These are phyloP conservation scores for Lentinus brumalis DNA, from an alignment of 768 basidiomycete species.

Conservation along the genomic window DNA sequence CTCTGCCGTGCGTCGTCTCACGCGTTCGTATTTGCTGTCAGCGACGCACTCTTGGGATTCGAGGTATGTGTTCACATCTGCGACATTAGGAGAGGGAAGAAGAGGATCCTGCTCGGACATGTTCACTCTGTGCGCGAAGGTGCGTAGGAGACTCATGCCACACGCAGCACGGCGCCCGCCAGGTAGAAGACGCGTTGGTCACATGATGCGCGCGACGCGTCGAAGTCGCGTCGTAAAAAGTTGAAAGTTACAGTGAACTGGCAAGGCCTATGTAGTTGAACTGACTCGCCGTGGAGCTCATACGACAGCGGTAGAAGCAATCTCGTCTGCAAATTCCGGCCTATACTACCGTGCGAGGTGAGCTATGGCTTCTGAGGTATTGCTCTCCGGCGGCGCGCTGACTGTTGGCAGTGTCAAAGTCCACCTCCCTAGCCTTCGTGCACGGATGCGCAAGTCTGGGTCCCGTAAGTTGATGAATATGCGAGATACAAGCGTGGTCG, in stretches of 20 bases:
- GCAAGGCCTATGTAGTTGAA: no score
- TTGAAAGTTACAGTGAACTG: neutral
- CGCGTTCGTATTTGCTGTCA: conserved; percentile 16
- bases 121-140: neutral
- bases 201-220: no score
- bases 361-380: neutral
- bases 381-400: neutral
- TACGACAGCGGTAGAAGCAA: no score
- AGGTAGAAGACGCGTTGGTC: no score
- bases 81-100: conserved; percentile 15
- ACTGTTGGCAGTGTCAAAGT: neutral
- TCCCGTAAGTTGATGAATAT: conserved; percentile 13
- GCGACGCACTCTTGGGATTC: conserved; percentile 9
- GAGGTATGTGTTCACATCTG: neutral
- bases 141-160: neutral
- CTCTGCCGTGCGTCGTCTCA: conserved; percentile 37
- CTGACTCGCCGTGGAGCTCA: no score
- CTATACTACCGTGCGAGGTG: no score
- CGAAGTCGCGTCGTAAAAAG: no score
- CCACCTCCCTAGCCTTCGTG: neutral
- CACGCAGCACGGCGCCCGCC: no score
- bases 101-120: conserved; percentile 34
- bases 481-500: conserved; percentile 14
- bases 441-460: neutral
- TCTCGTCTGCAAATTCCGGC: no score